Percentiles rank a stretch among this genome's conserved stretches.
These are phyloP conservation scores for Capsicum baccatum DNA, from an alignment of 257 asterid species.

Conservation along the genomic window DNA sequence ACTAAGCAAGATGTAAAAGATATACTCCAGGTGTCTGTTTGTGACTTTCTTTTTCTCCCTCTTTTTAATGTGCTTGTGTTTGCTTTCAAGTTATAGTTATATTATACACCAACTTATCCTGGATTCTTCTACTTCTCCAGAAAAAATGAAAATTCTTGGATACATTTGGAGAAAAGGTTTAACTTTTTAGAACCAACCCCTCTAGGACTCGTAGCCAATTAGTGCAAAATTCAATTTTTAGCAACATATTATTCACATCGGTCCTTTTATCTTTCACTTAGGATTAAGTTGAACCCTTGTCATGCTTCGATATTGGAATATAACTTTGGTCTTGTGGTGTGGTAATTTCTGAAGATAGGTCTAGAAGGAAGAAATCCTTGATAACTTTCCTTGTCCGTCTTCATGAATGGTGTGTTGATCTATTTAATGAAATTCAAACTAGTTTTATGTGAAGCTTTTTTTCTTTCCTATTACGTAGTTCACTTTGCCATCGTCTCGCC, in stretches of 20 bases:
- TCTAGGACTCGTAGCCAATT: not conserved
- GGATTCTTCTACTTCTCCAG: not conserved
- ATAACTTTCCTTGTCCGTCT: conserved; percentile 14
- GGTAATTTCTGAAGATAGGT: conserved; percentile 15
- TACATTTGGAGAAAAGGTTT: not conserved
- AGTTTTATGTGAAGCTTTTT: conserved; percentile 24
- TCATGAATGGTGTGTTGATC: not conserved
- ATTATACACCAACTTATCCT: not conserved
- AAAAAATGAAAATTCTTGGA: not conserved
- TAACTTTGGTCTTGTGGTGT: conserved; percentile 9
- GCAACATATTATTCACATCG: not conserved
- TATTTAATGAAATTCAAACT: conserved; percentile 10
- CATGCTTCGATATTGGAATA: not conserved
- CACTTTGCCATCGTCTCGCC: not conserved
- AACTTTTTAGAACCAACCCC: not conserved
- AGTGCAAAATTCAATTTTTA: conserved; percentile 8
- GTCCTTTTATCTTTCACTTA: not conserved
- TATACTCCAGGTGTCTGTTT: conserved; percentile 76
- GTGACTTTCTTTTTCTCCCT: conserved; percentile 29
- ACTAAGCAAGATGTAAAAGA: conserved; percentile 80
- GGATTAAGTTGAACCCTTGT: not conserved
- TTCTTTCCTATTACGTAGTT: not conserved
- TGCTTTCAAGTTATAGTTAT: not conserved
- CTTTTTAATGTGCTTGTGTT: conserved; percentile 5
- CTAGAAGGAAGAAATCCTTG: not conserved